Evolutionary conservation across 73 alveolate species (phyloP).

Genomic region (Tetrahymena elliotti): DNA sequence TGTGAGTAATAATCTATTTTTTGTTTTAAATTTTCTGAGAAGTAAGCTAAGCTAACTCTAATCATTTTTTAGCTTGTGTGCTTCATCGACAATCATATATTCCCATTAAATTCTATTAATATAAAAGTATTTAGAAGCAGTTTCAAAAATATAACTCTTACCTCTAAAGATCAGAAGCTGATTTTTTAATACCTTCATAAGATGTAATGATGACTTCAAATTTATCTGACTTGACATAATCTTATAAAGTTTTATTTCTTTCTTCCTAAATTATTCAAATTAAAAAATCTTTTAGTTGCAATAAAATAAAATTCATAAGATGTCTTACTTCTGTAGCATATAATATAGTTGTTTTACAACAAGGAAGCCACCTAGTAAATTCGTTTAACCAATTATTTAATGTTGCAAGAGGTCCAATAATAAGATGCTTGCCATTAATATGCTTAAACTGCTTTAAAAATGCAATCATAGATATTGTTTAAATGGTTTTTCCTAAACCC

Average conservation of each 20-base stretch:
- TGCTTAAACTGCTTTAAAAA: slow-evolving; percentile 41
- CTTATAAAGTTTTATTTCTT: slow-evolving; percentile 68
- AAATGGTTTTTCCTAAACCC: slow-evolving; percentile 97
- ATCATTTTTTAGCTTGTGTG: slow-evolving; percentile 94
- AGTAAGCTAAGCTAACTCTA: slow-evolving; percentile 72
- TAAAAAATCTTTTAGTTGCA: neutral
- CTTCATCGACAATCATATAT: slow-evolving; percentile 93
- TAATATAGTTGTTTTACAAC: neutral
- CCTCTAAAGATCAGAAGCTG: neutral
- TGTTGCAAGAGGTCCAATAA: slow-evolving; percentile 91
- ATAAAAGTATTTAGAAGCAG: neutral
- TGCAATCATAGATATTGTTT: slow-evolving; percentile 86
- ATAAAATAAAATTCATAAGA: neutral
- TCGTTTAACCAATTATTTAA: slow-evolving; percentile 94
- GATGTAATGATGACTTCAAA: slow-evolving; percentile 86
- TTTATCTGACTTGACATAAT: slow-evolving; percentile 52
- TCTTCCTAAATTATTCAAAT: slow-evolving; percentile 49
- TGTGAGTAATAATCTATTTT: slow-evolving; percentile 78
- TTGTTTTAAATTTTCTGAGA: slow-evolving; percentile 69
- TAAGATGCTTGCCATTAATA: slow-evolving; percentile 38
- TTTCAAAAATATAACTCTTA: no score
- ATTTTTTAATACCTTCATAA: slow-evolving; percentile 67
- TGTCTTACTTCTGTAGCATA: slow-evolving; percentile 2
- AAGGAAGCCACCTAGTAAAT: slow-evolving; percentile 83
- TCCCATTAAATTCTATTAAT: slow-evolving; percentile 65